Evolutionary conservation across 305 asterid species (phyloP).

Genomic region (Plantago lanceolata): DNA sequence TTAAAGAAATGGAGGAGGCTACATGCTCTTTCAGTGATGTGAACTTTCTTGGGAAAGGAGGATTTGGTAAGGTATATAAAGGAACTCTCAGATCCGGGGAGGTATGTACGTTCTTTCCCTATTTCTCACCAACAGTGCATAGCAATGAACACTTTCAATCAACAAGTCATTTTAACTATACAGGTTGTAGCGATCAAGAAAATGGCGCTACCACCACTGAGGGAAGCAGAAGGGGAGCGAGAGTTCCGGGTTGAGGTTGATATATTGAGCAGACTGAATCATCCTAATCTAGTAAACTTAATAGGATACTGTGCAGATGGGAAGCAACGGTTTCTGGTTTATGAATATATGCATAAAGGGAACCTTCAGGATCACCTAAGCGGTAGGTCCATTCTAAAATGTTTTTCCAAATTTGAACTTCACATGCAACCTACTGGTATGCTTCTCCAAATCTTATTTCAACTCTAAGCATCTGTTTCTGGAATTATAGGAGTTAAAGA

Average conservation of each 20-base stretch:
- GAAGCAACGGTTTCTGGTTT: constrained; percentile 87
- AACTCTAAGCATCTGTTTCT: constrained; percentile 4
- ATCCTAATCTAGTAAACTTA: constrained; percentile 77
- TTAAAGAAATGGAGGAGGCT: constrained; percentile 85
- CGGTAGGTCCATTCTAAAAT: constrained; percentile 54
- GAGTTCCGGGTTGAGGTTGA: constrained; percentile 95
- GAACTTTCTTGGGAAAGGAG: constrained; percentile 85
- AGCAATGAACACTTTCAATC: too few relatives aligned
- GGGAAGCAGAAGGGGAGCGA: constrained; percentile 85
- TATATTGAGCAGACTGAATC: constrained; percentile 88
- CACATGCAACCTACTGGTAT: too few relatives aligned
- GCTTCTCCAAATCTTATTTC: background rate
- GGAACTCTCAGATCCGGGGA: constrained; percentile 83
- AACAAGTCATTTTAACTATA: constrained; percentile 1
- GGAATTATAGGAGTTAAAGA: constrained; percentile 58
- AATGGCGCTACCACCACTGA: constrained; percentile 82
- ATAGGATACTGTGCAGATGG: constrained; percentile 94
- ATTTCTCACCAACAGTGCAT: background rate
- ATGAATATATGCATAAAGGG: constrained; percentile 83
- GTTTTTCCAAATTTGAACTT: too few relatives aligned
- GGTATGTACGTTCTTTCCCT: constrained; percentile 33
- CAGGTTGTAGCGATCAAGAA: constrained; percentile 94
- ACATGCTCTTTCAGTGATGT: constrained; percentile 67
- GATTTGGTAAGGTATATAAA: constrained; percentile 86
- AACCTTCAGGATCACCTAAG: constrained; percentile 90